A percentile compares a stretch with the other conserved stretches of the same genome.
phyloP scores from a whole-genome alignment of 73 alveolate species.

The Breviolum minutum region DNA sequence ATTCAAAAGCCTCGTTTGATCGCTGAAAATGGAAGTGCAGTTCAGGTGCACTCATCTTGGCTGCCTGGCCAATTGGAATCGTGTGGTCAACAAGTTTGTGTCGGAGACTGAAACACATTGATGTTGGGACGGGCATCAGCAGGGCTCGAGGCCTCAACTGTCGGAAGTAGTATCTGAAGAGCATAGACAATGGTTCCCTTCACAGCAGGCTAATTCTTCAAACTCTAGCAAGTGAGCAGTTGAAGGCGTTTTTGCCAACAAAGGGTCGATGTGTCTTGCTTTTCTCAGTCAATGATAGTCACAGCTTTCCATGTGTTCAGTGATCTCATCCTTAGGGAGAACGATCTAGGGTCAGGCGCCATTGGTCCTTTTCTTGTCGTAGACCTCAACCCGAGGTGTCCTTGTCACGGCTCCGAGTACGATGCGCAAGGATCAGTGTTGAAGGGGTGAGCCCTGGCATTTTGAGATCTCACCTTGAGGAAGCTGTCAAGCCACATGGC shows the following conservation, averaged over 20 bases:
- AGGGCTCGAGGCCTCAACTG: too few species aligned
- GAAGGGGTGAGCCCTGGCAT: constrained; percentile 14
- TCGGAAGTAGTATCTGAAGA: too few species aligned
- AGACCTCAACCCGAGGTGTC: constrained; percentile 42
- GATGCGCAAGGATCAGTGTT: constrained; percentile 72
- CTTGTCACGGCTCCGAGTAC: constrained; percentile 88
- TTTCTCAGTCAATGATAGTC: too few species aligned
- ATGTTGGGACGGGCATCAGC: too few species aligned
- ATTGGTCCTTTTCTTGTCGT: too few species aligned
- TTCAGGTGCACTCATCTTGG: constrained; percentile 89
- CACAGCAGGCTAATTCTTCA: too few species aligned
- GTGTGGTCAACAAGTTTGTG: constrained; percentile 92
- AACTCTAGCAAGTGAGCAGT: too few species aligned
- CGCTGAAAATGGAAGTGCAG: neutral
- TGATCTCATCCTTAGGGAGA: neutral
- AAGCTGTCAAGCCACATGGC: too few species aligned
- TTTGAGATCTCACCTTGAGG: neutral
- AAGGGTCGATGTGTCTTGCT: too few species aligned
- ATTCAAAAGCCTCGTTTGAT: too few species aligned
- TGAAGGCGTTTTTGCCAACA: too few species aligned
- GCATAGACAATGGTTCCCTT: too few species aligned
- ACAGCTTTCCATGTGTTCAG: neutral
- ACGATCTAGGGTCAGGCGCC: neutral
- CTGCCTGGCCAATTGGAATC: constrained; percentile 88
- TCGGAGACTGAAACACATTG: neutral